Percentiles rank a stretch among this genome's conserved stretches.
Evolutionary conservation across 2,329 filamentous ascomycete species (phyloP).

Genomic region (Sarocladiaceae sp.): DNA sequence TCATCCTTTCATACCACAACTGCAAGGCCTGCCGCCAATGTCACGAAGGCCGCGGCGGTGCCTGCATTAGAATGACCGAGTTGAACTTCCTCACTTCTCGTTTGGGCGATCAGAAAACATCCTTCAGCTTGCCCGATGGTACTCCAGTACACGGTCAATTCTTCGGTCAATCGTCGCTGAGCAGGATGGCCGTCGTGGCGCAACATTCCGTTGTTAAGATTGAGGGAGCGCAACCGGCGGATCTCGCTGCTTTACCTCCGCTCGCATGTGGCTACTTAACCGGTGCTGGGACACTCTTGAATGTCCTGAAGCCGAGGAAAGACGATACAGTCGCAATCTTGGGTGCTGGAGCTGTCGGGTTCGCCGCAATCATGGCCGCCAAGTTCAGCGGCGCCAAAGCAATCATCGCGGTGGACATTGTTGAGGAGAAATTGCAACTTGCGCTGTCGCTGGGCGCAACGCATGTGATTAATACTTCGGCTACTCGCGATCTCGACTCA

Average conservation of each 20-base stretch:
- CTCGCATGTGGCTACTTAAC: slow-evolving; percentile 28
- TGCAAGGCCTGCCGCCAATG: slow-evolving; percentile 20
- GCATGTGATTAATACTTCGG: slow-evolving; percentile 21
- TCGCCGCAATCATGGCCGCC: slow-evolving; percentile 15
- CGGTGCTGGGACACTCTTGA: slow-evolving; percentile 26
- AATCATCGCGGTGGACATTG: slow-evolving; percentile 26
- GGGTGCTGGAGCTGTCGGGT: slow-evolving; percentile 23
- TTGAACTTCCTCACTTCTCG: slow-evolving; percentile 20
- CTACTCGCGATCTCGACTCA: slow-evolving; percentile 17
- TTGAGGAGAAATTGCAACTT: slow-evolving; percentile 21
- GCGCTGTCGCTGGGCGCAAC: slow-evolving; percentile 29
- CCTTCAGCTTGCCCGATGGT: slow-evolving; percentile 16
- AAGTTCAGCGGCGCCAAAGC: slow-evolving; percentile 6
- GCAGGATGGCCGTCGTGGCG: slow-evolving; percentile 24
- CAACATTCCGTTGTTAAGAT: slow-evolving; percentile 25
- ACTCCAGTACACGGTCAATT: slow-evolving; percentile 22
- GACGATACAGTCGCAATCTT: slow-evolving; percentile 20
- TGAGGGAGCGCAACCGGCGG: neutral
- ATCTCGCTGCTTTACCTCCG: slow-evolving; percentile 16
- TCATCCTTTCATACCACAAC: slow-evolving; percentile 22
- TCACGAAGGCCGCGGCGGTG: slow-evolving; percentile 15
- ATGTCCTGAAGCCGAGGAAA: slow-evolving; percentile 20
- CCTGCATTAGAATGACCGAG: slow-evolving; percentile 16
- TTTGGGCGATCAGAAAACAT: slow-evolving; percentile 15
- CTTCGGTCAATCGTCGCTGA: slow-evolving; percentile 30